These are phyloP conservation scores for Mycena vitilis DNA, from an alignment of 768 basidiomycete species.

Conservation along the genomic window DNA sequence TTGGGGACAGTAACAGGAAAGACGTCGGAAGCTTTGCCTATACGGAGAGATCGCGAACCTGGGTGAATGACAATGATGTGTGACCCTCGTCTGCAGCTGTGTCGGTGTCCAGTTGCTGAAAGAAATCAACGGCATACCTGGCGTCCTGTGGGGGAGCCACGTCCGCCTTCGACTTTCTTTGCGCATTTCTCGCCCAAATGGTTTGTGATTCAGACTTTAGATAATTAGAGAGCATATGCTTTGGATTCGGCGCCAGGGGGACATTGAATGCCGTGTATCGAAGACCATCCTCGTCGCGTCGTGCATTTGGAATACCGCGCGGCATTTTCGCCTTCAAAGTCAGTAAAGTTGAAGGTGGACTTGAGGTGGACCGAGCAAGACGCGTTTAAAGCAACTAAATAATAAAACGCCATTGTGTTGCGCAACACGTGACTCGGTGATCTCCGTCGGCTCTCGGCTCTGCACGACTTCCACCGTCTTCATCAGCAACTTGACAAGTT, in stretches of 20 bases:
- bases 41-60: slow-evolving; percentile 77
- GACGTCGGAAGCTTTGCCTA: slow-evolving; percentile 83
- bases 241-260: slow-evolving; percentile 84
- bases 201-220: slow-evolving; percentile 81
- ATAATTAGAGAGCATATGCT: slow-evolving; percentile 82
- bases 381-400: too few species aligned
- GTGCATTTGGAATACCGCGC: slow-evolving; percentile 83
- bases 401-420: too few species aligned
- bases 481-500: too few species aligned
- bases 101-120: slow-evolving; percentile 43
- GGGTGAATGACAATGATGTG: slow-evolving; percentile 85
- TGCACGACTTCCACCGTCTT: too few species aligned
- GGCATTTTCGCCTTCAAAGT: slow-evolving; percentile 61
- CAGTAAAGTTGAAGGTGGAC: not conserved
- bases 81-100: slow-evolving; percentile 71
- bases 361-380: not conserved
- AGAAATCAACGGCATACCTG: slow-evolving; percentile 50
- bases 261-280: slow-evolving; percentile 86
- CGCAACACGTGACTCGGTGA: too few species aligned
- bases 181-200: slow-evolving; percentile 77
- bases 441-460: too few species aligned
- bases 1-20: slow-evolving; percentile 75
- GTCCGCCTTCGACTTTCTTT: slow-evolving; percentile 64
- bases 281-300: slow-evolving; percentile 85
- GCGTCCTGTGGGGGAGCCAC: slow-evolving; percentile 53